Percentiles rank a stretch among this genome's conserved stretches.
Conservation (phyloP, 2,329 filamentous ascomycete genomes). For the Metarhizium humberi region DNA sequence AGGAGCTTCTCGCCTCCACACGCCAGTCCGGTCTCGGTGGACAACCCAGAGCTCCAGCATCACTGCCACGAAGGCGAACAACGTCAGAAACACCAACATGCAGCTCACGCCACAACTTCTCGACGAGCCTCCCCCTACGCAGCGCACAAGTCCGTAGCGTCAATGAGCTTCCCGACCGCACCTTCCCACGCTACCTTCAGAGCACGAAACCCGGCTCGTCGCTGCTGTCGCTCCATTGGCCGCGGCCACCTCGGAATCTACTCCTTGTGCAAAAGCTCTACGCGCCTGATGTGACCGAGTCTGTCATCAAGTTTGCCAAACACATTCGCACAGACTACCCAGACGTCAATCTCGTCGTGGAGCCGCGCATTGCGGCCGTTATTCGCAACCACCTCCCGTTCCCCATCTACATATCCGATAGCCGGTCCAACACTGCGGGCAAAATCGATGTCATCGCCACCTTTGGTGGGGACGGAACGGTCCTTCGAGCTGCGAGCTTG, state of each 20-base stretch:
- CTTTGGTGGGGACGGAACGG: conserved; percentile 66
- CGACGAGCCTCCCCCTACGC: conserved; percentile 33
- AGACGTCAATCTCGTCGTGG: conserved; percentile 71
- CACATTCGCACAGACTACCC: conserved; percentile 77
- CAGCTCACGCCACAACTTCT: conserved; percentile 32
- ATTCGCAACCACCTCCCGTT: conserved; percentile 64
- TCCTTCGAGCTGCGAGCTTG: conserved; percentile 35
- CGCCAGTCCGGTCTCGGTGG: neutral
- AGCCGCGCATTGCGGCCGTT: conserved; percentile 61
- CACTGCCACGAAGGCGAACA: neutral
- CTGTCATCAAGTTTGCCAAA: conserved; percentile 48
- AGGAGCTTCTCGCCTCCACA: conserved; percentile 1
- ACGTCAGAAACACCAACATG: neutral
- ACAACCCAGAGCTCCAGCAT: neutral
- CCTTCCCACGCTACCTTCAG: conserved; percentile 25
- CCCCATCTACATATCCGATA: conserved; percentile 56
- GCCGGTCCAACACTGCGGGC: conserved; percentile 49
- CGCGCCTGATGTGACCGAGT: conserved; percentile 41
- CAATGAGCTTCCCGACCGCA: conserved; percentile 23
- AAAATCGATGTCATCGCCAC: conserved; percentile 88
- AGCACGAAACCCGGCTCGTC: conserved; percentile 38
- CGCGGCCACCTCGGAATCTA: conserved; percentile 44
- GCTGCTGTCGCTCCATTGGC: conserved; percentile 46
- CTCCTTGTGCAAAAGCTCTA: conserved; percentile 51
- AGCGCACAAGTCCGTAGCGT: conserved; percentile 20